Conservation (phyloP, 768 basidiomycete species). For the Kondoa subrosea region DNA sequence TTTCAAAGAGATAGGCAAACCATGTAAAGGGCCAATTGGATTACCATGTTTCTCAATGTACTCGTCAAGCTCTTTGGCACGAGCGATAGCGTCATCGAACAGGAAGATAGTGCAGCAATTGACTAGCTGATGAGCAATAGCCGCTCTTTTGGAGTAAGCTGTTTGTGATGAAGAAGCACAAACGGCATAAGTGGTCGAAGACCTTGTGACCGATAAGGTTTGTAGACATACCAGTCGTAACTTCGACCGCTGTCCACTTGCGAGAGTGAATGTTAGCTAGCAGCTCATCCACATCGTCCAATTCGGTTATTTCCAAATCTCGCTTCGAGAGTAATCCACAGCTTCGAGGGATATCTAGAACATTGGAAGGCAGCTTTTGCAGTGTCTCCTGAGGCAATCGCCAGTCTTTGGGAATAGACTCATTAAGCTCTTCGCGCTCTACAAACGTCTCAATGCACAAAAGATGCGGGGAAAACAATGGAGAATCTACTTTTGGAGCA, state of each 20-base stretch:
- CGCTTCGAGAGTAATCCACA: conserved; percentile 44
- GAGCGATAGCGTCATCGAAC: conserved; percentile 48
- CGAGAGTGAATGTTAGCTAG: conserved; percentile 12
- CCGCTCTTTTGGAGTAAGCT: conserved; percentile 60
- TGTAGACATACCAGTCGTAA: not conserved
- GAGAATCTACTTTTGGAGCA: not conserved
- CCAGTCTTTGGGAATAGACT: not conserved
- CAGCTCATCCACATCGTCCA: conserved; percentile 33
- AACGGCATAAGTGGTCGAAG: not conserved
- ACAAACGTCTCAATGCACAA: not conserved
- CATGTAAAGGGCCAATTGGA: conserved; percentile 35
- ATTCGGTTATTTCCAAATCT: conserved; percentile 50
- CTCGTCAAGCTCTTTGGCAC: conserved; percentile 52
- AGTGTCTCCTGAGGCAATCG: not conserved
- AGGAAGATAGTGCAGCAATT: conserved; percentile 60
- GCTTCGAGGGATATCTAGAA: conserved; percentile 12
- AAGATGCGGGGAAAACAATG: not conserved
- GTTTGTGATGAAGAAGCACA: conserved; percentile 37
- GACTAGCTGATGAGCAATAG: conserved; percentile 62
- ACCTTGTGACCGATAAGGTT: not conserved
- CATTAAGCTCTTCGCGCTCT: not conserved
- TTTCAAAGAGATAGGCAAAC: conserved; percentile 33
- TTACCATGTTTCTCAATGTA: conserved; percentile 47
- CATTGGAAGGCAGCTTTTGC: not conserved
- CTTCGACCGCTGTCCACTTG: conserved; percentile 1